Evolutionary conservation across 148 eudicot genomes (phyloP), one percentile per base, ranked within the genome.

Genomic region (Rhododendron kiyosumense): DNA sequence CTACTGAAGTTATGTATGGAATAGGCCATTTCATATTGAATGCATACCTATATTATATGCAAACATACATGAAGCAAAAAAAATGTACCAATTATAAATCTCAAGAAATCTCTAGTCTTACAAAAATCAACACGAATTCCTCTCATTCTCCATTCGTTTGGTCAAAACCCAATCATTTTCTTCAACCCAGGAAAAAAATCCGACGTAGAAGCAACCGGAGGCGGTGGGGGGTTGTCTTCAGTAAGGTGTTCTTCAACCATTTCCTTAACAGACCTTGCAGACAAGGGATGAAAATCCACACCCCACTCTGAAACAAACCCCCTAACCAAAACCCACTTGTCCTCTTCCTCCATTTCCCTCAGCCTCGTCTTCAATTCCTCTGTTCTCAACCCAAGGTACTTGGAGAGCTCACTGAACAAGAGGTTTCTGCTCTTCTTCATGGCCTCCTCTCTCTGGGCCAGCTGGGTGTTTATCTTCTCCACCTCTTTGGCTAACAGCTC

Each of bases 231-330:
- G 77, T 4, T 52, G 46, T 89, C 91, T 1, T 63, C 85, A 20
- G 30, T 81, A 86, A 94, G 85, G 83, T 92, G 87, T 43, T 94
- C 93, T 3, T 96, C 95, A 18, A 96, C 87, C 92, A 96, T 85
- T 51, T 91, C 94, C 63, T 88, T 92, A 32, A 94, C 93, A 84
- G 93, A 90, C 46, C 84, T 91, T 3, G 92, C 89, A 36, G 97
- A 94, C 41, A 96, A 89, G 14, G 99, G 99, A 78, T 94, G 94
- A 88, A 95, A 96, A 86, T 88, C 84, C 24, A 59, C 89, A 63
- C 95, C 93, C 99, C 99, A 96, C 52, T 90, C 92, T 7, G 91
- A 88, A 78, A 96, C 92, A 88, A 96, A 96, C 85, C 88, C 95
- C 85, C 91, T 85, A 57, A 87, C 91, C 88, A 95, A 87, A 85